Evolutionary conservation across 495 filamentous ascomycete species (phyloP), one percentile per base, ranked within the genome.

Genomic region (Trichoderma gamsii): DNA sequence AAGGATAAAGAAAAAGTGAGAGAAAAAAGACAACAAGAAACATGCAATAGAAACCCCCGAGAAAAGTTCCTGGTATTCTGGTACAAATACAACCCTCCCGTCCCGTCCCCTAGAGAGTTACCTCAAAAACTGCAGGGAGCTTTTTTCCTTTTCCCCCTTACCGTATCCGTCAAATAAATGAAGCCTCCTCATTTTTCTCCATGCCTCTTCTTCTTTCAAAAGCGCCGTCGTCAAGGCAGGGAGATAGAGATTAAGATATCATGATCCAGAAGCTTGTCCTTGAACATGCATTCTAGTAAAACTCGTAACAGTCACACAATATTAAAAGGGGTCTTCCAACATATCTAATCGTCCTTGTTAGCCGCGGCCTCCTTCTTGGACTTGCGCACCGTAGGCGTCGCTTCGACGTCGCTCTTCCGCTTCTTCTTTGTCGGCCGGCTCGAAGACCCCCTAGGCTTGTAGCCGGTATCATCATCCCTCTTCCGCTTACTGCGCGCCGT

Each of bases 391-490:
- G 73, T 69, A 4, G 74, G 70, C 49, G 76, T 73, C 15, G 61
- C 72, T 67, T 72, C 75, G 49, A 23, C 69, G 70, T 82, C 79
- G 51, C 78, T 79, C 77, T 80, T 80, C 32, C 80, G 73, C 81
- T 91, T 92, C 80, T 89, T 88, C 75, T 87, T 87, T 27, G 79
- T 81, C 0, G 85, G 79, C 64, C 89, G 81, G 67, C 82, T 88
- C 0, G 77, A 77, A 2, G 81, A 80, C 0, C 88, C 87, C 74
- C 92, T 92, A 3, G 89, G 87, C 70, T 88, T 78, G 72, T 92
- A 92, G 12, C 86, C 86, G 15, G 81, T 79, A 74, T 93, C 91
- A 25, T 92, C 90, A 41, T 87, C 86, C 66, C 85, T 83, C 82
- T 90, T 82, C 21, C 77, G 67, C 72, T 79, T 80, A 16, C 76